Evolutionary conservation across 2,329 filamentous ascomycete species (phyloP).

Genomic region (Ustulina deusta): DNA sequence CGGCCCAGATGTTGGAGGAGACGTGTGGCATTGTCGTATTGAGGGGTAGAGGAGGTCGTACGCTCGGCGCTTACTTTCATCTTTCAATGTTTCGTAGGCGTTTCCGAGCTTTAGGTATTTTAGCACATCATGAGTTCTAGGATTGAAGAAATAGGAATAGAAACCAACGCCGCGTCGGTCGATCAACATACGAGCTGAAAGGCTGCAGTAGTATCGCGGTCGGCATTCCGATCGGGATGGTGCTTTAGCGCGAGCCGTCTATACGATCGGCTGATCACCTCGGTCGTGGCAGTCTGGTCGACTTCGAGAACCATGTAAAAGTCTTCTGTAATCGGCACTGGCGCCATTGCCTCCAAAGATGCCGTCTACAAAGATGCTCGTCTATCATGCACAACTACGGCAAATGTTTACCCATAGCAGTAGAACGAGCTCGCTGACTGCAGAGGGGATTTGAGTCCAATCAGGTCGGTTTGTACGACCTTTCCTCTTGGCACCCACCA

Average conservation of each 20-base stretch:
- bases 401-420: too few species aligned
- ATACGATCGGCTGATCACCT: slow-evolving; percentile 18
- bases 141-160: too few species aligned
- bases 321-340: slow-evolving; percentile 23
- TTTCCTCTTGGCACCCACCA: too few species aligned
- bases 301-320: slow-evolving; percentile 31
- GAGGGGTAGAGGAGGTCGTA: slow-evolving; percentile 30
- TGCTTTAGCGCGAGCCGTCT: slow-evolving; percentile 16
- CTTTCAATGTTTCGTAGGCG: slow-evolving; percentile 31
- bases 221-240: slow-evolving; percentile 26
- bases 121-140: too few species aligned
- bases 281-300: slow-evolving; percentile 12
- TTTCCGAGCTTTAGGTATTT: slow-evolving; percentile 7
- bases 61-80: slow-evolving; percentile 21
- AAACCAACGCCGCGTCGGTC: neutral
- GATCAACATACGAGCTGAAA: slow-evolving; percentile 16
- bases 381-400: too few species aligned
- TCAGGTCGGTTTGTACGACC: too few species aligned
- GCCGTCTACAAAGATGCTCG: too few species aligned
- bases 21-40: slow-evolving; percentile 7
- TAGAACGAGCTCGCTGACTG: too few species aligned
- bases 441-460: too few species aligned
- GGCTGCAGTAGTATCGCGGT: slow-evolving; percentile 11
- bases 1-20: neutral
- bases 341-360: slow-evolving; percentile 18